Evolutionary conservation across 495 filamentous ascomycete genomes (phyloP), one percentile per base, ranked within the genome.

Genomic region (Neurospora sp.): DNA sequence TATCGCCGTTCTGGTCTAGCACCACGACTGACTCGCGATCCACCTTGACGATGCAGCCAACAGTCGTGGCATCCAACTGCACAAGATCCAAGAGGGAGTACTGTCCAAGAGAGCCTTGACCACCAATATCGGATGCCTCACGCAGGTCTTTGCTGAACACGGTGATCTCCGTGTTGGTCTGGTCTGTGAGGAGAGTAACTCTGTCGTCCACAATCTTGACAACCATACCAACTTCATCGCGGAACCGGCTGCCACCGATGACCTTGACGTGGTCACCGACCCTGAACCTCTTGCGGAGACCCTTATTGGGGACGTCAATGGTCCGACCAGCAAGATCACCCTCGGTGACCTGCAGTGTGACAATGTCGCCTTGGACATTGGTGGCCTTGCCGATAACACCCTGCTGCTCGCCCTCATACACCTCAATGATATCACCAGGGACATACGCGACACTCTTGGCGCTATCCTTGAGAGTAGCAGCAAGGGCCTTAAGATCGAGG

Each of bases 211-310:
- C 90, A 74, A 97, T 96, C 79, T 93, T 91, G 62, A 97, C 93
- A 14, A 99, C 94, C 92, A 98, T 97, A 78, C 96, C 96, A 69
- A 97, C 89, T 82, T 98, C 96, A 76, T 98, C 96, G 72, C 91
- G 88, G 80, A 92, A 98, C 71, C 93, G 91, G 81, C 94, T 97
- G 40, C 94, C 95, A 54, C 96, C 94, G 78, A 98, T 97, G 74
- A 98, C 95, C 82, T 98, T 98, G 84, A 98, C 96, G 79, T 99
- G 96, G 79, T 99, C 96, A 84, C 96, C 96, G 73, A 93, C 89
- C 72, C 86, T 89, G 88, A 99, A 99, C 40, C 91, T 88, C 82
- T 99, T 99, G 73, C 96, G 92, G 3, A 99, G 89, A 46, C 93
- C 92, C 81, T 94, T 97, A 66, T 94, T 90, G 16, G 96, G 95